Conservation (phyloP, 1,284 basidiomycete species). For the Ustilago shanxiensis region DNA sequence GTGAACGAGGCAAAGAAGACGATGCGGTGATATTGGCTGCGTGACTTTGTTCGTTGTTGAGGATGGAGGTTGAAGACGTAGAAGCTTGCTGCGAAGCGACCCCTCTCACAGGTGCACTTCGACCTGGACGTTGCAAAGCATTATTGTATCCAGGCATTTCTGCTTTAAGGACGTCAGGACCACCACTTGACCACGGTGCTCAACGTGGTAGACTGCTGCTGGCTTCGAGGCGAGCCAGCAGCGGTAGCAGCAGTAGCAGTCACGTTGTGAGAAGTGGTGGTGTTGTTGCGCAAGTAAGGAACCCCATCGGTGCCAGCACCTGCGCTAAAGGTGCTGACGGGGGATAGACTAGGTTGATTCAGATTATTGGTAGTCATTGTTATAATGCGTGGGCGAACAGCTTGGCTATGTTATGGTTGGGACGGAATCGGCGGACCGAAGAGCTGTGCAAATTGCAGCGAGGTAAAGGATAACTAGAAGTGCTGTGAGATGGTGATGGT, state of each 20-base stretch:
- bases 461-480: not conserved
- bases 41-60: not conserved
- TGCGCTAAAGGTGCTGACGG: slow-evolving; percentile 51
- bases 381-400: slow-evolving; percentile 43
- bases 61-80: slow-evolving; percentile 12
- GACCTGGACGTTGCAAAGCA: slow-evolving; percentile 54
- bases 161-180: slow-evolving; percentile 58
- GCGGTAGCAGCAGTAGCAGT: slow-evolving; percentile 29
- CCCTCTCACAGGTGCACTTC: slow-evolving; percentile 64
- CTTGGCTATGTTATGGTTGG: slow-evolving; percentile 30
- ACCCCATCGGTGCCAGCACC: slow-evolving; percentile 54
- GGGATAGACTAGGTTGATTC: slow-evolving; percentile 53
- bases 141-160: slow-evolving; percentile 59
- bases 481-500: slow-evolving; percentile 7
- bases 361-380: slow-evolving; percentile 52
- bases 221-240: slow-evolving; percentile 43
- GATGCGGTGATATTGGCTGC: not conserved
- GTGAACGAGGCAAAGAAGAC: not conserved
- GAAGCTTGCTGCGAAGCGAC: slow-evolving; percentile 54
- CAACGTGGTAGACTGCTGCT: slow-evolving; percentile 57
- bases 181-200: slow-evolving; percentile 62
- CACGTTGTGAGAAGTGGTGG: not conserved
- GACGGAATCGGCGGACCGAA: not conserved
- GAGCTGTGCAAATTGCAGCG: slow-evolving; percentile 1
- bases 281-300: slow-evolving; percentile 36